phyloP scores from a whole-genome alignment of 1,139 yeast genomes.

The Suhomyces chickasaworum region DNA sequence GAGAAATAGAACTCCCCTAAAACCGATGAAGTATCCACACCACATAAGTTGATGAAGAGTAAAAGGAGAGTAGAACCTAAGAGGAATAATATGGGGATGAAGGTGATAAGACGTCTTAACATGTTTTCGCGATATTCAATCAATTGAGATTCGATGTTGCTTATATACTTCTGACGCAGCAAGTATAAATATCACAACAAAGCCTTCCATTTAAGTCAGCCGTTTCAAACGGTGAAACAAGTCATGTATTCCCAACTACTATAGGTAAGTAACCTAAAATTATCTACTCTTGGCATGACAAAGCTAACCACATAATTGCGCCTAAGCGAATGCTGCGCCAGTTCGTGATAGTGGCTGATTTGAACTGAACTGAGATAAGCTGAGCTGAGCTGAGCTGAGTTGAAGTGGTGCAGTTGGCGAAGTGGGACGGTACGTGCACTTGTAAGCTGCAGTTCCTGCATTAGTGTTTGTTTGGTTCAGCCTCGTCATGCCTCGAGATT shows the following conservation, averaged over 20 bases:
- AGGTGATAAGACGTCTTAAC: slow-evolving; percentile 21
- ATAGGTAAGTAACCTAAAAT: background rate
- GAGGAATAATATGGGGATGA: slow-evolving; percentile 34
- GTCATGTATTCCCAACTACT: background rate
- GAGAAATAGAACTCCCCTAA: slow-evolving; percentile 68
- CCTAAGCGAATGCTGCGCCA: background rate
- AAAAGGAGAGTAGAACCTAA: slow-evolving; percentile 53
- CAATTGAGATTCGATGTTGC: background rate
- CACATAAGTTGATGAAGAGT: slow-evolving; percentile 65
- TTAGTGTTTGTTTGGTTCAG: background rate
- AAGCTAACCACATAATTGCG: background rate
- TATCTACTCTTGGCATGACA: background rate
- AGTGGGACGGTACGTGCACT: background rate
- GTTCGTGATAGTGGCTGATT: background rate
- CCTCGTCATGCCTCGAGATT: slow-evolving; percentile 5
- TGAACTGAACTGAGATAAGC: too few species aligned
- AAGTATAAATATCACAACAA: background rate
- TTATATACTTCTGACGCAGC: background rate
- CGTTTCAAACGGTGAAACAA: slow-evolving; percentile 3
- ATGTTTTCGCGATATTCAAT: slow-evolving; percentile 4
- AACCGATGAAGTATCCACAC: slow-evolving; percentile 49
- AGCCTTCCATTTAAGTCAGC: background rate
- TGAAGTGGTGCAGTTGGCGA: background rate
- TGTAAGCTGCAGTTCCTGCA: background rate
- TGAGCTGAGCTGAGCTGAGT: too few species aligned